Base-by-base conservation (phyloP, 1,139 yeast genomes). In the Candida smagusa region DNA sequence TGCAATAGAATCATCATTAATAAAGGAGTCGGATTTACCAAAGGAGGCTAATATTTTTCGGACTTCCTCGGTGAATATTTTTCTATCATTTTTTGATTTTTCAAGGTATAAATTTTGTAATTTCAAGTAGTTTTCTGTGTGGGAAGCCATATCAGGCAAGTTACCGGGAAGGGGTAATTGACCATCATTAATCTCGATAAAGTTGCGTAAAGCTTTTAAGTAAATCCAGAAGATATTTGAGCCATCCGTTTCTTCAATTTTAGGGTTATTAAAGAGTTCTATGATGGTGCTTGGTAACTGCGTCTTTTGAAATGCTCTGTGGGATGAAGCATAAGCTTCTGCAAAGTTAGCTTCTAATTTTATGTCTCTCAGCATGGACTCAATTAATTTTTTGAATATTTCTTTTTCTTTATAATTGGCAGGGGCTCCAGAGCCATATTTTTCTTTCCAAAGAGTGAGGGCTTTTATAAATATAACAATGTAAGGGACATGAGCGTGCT, bases 131-230 rank as follows among this genome's bases (percentile, higher is more conserved):
- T 71, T 71, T 9, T 61, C 61, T 0, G 96, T 82, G 46, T 81
- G 81, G 0, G 96, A 77, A 25, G 86, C 84, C 97, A 92, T 90
- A 57, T 90, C 97, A 0, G 96, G 96, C 9, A 90, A 55, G 1
- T 68, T 73, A 0, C 96, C 96, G 2, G 84, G 71, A 2, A 88
- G 63, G 0, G 97, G 97, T 19, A 85, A 60, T 13, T 58, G 53
- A 3, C 65, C 60, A n/a, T 65, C 59, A 41, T 67, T 60, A 4
- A 50, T 44, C 0, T 38, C 43, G 6, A 81, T 67, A 54, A 79
- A 90, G 4, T 49, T 46, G 26, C 71, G 62, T 35, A 90, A 61
- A 0, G 90, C 84, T 25, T 61, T 63, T 0, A 78, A 68, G 13
- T 81, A 68, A 2, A 75, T 56, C 94, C 95, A 84, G 49, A 88